Conservation (phyloP, 1,139 yeast species). For the Nakaseomyces bracarensis region DNA sequence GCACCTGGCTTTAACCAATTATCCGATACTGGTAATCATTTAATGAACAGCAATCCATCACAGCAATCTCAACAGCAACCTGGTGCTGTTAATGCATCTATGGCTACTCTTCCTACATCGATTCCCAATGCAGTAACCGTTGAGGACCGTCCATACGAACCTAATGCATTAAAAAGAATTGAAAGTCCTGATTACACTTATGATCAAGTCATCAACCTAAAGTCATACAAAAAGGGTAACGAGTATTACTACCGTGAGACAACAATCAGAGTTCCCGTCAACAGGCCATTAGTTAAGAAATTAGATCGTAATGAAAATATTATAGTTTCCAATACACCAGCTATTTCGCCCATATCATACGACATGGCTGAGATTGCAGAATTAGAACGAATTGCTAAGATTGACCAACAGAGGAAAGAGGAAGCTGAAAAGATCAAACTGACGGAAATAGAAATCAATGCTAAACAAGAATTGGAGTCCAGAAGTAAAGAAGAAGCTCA, state of each 20-base stretch:
- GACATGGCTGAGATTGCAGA: slow-evolving; percentile 1
- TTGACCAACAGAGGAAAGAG: not conserved
- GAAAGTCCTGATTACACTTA: slow-evolving; percentile 22
- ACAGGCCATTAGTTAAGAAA: slow-evolving; percentile 9
- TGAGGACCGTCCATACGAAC: slow-evolving; percentile 2
- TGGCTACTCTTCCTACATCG: slow-evolving; percentile 6
- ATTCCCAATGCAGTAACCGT: not conserved
- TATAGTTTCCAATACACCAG: not conserved
- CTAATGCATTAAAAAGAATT: slow-evolving; percentile 6
- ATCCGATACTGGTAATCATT: not conserved
- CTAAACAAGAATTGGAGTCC: not conserved
- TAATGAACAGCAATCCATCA: too few species aligned
- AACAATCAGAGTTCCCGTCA: slow-evolving; percentile 24
- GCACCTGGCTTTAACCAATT: not conserved
- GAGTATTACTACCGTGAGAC: slow-evolving; percentile 22
- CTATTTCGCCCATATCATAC: not conserved
- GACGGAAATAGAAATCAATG: not conserved
- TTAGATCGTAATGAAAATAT: slow-evolving; percentile 4
- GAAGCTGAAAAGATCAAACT: slow-evolving; percentile 6
- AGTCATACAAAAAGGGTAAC: slow-evolving; percentile 21
- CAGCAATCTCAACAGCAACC: not conserved
- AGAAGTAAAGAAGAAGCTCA: not conserved
- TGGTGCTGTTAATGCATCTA: not conserved
- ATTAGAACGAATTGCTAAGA: slow-evolving; percentile 4
- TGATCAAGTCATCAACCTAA: slow-evolving; percentile 23